Percentiles rank a stretch among this genome's conserved stretches.
These are phyloP conservation scores for Pterulicium gracile DNA, from an alignment of 1,284 basidiomycete genomes.

Conservation along the genomic window DNA sequence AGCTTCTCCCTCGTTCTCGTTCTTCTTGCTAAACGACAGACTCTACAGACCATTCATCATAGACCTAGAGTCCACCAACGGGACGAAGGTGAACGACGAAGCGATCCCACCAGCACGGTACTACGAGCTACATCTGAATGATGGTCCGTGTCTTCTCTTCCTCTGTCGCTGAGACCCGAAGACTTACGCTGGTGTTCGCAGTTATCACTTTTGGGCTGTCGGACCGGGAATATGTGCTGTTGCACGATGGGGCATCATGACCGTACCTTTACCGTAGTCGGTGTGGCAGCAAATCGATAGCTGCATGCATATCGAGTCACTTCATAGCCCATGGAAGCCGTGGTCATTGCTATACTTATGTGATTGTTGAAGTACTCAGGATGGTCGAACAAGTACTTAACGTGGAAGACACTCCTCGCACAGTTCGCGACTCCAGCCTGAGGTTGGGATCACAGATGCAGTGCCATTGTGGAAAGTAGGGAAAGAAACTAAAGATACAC, in stretches of 20 bases:
- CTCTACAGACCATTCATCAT: conserved; percentile 79
- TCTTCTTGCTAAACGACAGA: conserved; percentile 9
- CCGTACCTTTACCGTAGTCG: background rate
- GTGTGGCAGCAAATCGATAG: too few relatives aligned
- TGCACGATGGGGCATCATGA: conserved; percentile 67
- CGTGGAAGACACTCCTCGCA: too few relatives aligned
- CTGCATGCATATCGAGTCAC: too few relatives aligned
- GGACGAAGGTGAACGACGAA: conserved; percentile 84
- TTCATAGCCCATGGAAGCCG: too few relatives aligned
- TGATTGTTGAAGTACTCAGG: too few relatives aligned
- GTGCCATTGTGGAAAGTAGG: too few relatives aligned
- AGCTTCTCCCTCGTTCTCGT: conserved; percentile 5
- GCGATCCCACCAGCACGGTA: conserved; percentile 80
- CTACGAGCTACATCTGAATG: conserved; percentile 81
- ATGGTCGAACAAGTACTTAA: too few relatives aligned
- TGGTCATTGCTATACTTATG: too few relatives aligned
- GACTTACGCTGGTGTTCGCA: conserved; percentile 26
- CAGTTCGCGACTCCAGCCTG: too few relatives aligned
- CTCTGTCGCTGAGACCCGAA: background rate
- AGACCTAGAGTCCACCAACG: conserved; percentile 95
- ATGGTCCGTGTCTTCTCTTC: conserved; percentile 48
- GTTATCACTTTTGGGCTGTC: conserved; percentile 91
- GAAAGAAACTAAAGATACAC: too few relatives aligned
- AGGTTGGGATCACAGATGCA: too few relatives aligned
- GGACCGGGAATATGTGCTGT: conserved; percentile 78